Evolutionary conservation across 768 basidiomycete species (phyloP).

Genomic region (Amanita pallidorosea): DNA sequence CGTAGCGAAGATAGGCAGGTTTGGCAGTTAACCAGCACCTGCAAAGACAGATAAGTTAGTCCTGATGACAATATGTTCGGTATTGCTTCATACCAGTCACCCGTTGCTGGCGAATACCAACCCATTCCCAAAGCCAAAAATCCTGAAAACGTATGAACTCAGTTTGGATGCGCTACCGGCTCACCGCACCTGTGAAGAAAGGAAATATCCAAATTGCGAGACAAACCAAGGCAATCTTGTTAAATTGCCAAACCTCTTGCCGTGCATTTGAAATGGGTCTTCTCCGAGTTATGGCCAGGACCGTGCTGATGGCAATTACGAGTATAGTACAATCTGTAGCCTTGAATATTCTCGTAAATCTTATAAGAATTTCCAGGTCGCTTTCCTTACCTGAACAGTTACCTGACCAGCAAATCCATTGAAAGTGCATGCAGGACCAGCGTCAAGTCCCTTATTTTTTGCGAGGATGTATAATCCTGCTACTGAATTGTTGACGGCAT

Average conservation of each 20-base stretch:
- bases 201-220: neutral
- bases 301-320: conserved; percentile 1
- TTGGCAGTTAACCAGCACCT: conserved; percentile 8
- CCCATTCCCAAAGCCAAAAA: conserved; percentile 8
- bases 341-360: neutral
- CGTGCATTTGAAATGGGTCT: neutral
- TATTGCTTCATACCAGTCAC: conserved; percentile 6
- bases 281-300: neutral
- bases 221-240: neutral
- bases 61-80: neutral
- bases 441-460: neutral
- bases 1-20: conserved; percentile 7
- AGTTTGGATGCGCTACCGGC: neutral
- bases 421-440: conserved; percentile 4
- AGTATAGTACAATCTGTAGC: conserved; percentile 7
- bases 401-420: conserved; percentile 8
- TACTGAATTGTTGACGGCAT: conserved; percentile 2
- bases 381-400: conserved; percentile 5
- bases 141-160: conserved; percentile 1
- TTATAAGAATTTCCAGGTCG: neutral
- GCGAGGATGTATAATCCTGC: conserved; percentile 6
- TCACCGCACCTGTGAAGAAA: conserved; percentile 3
- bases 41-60: neutral
- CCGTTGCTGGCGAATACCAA: conserved; percentile 8
- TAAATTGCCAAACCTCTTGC: neutral